Base-by-base conservation (phyloP, 768 basidiomycete genomes). In the Crucibulum laeve region DNA sequence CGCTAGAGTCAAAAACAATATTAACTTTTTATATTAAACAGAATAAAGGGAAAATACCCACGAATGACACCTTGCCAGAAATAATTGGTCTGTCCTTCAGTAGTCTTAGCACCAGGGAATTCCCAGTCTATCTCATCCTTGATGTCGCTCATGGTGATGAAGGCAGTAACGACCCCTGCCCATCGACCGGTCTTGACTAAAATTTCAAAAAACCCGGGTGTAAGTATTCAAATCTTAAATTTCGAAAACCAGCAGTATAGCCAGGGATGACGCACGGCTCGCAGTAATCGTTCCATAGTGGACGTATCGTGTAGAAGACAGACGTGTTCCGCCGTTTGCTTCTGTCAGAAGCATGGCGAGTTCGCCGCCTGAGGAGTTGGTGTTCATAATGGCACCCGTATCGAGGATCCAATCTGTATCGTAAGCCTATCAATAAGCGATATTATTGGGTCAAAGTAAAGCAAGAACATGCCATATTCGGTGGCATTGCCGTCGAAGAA, bases 61-160 rank as follows among this genome's bases (percentile, higher is more conserved):
- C 82, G 79, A 42, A 87, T 76, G 42, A 70, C 42, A 22, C 83
- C 83, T 57, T 86, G 78, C 85, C 85, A 90, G 67, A 87, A 90
- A 53, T 68, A 84, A 57, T 92, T 92, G 28, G 79, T 82, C 63
- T 94, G 91, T 6, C 71, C 90, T 43, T 80, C 56, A 1, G 76
- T 77, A 2, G 79, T 82, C 15, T 63, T 54, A 36, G 67, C 67
- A 4, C 87, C 86, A 43, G 87, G 84, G 54, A 82, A 91, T 58
- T 90, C 87, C 87, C 89, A 90, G 50, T 91, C 88, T 40, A 91
- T 87, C 58, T 91, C 89, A 55, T 89, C 86, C 58, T 87, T 89
- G 53, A 90, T 73, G 50, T 84, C 78, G 53, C 77, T 80, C 90
- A 91, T 91, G 4, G 83, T 85, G 54, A 90, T 87, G 64, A 86